Evolutionary conservation across 2,329 filamentous ascomycete genomes (phyloP), one percentile per base, ranked within the genome.

Genomic region (Botrytis galanthina): DNA sequence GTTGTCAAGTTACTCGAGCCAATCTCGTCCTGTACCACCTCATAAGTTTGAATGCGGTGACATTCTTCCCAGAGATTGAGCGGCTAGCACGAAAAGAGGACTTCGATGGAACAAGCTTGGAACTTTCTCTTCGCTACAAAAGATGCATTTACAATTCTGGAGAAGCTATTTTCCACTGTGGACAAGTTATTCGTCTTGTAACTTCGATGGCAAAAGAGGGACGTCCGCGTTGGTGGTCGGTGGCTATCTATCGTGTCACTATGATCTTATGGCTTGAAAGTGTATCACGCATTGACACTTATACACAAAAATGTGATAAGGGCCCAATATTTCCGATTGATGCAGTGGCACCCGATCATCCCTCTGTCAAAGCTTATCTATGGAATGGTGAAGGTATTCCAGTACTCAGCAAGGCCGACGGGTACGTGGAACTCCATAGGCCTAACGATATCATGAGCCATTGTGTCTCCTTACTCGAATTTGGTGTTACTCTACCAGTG

Each of bases 21-120:
- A 92, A 90, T 78, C 82, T 93, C 60, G 87, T 91, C 61, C 86
- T 93, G 74, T 93, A 91, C 80, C 91, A 93, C 77, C 85, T 93
- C 60, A 89, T 93, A 79, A 90, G 87, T 67, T 85, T 93, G 74
- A 92, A 92, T 77, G 87, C 89, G 14, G 87, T 92, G 42, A 90
- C 90, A 26, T 89, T 89, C 81, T 92, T 93, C 78, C 85, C 88
- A 3, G 88, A 90, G 77, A 88, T 93, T 63, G 91, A 93, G 82
- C 85, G 87, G 5, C 83, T 93, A 16, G 91, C 91, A 5, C 86
- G 91, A 26, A 85, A 87, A 51, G 90, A 92, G 74, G 84, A 83
- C 35, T 85, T 88, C 63, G 86, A 90, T 75, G 86, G 86, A 12
- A 84, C 85, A 5, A 73, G 68, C 35, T 87, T 87, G 83, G 86